A percentile compares a stretch with the other conserved stretches of the same genome.
These are phyloP conservation scores for Ophiocordyceps camponoti-floridani DNA, from an alignment of 2,329 filamentous ascomycete species.

Conservation along the genomic window DNA sequence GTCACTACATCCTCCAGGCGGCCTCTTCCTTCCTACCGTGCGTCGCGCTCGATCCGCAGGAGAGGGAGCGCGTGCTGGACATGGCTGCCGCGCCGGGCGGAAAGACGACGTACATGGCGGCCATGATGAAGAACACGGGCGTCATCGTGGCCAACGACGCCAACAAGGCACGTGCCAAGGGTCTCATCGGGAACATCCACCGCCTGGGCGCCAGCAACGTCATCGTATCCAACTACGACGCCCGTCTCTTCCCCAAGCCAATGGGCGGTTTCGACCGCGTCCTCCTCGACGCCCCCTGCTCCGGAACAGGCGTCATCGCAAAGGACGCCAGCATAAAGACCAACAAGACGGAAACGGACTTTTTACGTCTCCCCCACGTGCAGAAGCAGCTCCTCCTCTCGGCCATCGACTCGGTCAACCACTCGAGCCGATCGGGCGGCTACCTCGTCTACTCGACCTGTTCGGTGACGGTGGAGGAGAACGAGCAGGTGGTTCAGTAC, in stretches of 20 bases:
- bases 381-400: constrained; percentile 89
- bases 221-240: constrained; percentile 90
- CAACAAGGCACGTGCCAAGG: constrained; percentile 83
- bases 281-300: constrained; percentile 85
- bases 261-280: constrained; percentile 95
- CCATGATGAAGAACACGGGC: constrained; percentile 58
- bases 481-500: constrained; percentile 83
- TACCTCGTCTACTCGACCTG: constrained; percentile 97
- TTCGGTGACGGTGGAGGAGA: constrained; percentile 81
- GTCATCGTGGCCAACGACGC: constrained; percentile 93
- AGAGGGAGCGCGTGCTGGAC: constrained; percentile 80
- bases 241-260: constrained; percentile 80
- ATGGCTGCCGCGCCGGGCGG: constrained; percentile 12
- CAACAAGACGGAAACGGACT: constrained; percentile 92
- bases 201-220: constrained; percentile 86
- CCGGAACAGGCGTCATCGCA: constrained; percentile 89
- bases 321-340: constrained; percentile 97
- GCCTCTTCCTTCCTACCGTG: constrained; percentile 93
- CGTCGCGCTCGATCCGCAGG: constrained; percentile 90
- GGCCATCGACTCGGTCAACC: constrained; percentile 89
- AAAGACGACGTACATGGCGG: constrained; percentile 43
- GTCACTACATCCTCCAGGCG: constrained; percentile 94
- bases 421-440: constrained; percentile 78
- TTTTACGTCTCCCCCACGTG: constrained; percentile 78
- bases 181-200: constrained; percentile 95